phyloP scores from a whole-genome alignment of 768 basidiomycete genomes.

The Exidia glandulosa region DNA sequence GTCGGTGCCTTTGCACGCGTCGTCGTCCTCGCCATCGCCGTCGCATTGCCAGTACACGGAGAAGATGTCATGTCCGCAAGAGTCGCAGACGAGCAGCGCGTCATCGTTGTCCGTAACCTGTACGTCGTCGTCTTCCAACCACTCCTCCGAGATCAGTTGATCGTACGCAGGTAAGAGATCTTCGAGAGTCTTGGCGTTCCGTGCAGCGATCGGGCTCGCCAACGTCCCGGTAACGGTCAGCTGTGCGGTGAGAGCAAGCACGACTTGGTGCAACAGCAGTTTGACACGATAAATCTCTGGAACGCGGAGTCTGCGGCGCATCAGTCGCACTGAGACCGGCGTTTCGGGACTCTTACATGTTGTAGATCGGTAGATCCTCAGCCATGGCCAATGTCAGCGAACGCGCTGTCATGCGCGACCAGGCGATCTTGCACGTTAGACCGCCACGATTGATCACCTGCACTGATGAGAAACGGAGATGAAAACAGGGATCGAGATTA shows the following conservation, averaged over 20 bases:
- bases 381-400: constrained; percentile 50
- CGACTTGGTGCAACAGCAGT: constrained; percentile 45
- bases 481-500: not conserved
- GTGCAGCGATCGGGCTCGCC: not conserved
- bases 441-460: constrained; percentile 66
- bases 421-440: constrained; percentile 72
- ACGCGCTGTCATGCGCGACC: constrained; percentile 72
- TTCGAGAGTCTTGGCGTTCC: not conserved
- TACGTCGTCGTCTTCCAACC: not conserved
- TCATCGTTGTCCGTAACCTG: not conserved
- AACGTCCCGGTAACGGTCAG: not conserved
- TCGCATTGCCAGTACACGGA: not conserved
- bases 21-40: not conserved
- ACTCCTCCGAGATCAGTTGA: not conserved
- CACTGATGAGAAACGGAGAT: not conserved
- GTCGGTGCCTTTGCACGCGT: not conserved
- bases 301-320: constrained; percentile 55
- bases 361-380: constrained; percentile 71
- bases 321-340: not conserved
- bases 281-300: constrained; percentile 68
- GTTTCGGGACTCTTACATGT: constrained; percentile 36
- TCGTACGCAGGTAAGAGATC: not conserved
- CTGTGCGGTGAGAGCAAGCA: constrained; percentile 23
- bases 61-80: not conserved
- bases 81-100: not conserved